Evolutionary conservation across 495 filamentous ascomycete genomes (phyloP).

Genomic region (Penicillium cosmopolitanum): DNA sequence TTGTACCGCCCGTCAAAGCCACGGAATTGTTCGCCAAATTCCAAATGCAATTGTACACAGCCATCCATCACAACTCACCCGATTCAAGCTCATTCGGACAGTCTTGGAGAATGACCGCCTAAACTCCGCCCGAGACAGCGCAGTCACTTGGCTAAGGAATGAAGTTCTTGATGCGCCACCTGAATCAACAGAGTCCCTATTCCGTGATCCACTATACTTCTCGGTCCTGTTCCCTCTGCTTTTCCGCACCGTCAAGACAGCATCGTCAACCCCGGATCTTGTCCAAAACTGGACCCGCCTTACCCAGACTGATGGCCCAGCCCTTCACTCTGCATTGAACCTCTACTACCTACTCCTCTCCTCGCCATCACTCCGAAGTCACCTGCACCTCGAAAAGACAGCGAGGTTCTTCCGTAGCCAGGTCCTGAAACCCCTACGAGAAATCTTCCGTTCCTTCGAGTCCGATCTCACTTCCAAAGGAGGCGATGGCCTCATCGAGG

Average conservation of each 20-base stretch:
- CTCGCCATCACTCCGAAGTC: conserved; percentile 31
- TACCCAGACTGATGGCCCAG: conserved; percentile 40
- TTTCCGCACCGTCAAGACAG: conserved; percentile 30
- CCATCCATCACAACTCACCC: conserved; percentile 69
- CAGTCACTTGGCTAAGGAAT: conserved; percentile 85
- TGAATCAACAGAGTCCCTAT: conserved; percentile 27
- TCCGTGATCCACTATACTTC: conserved; percentile 49
- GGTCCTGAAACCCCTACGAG: conserved; percentile 41
- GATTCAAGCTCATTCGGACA: conserved; percentile 77
- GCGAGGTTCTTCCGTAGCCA: conserved; percentile 41
- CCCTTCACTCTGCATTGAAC: conserved; percentile 47
- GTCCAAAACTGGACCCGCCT: conserved; percentile 42
- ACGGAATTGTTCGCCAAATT: conserved; percentile 73
- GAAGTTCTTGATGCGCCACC: conserved; percentile 64
- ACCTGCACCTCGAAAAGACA: conserved; percentile 44
- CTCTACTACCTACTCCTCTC: conserved; percentile 51
- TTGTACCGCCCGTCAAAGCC: conserved; percentile 68
- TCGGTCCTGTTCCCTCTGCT: conserved; percentile 53
- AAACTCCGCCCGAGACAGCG: conserved; percentile 76
- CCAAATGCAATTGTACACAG: conserved; percentile 73
- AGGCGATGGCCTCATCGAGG: conserved; percentile 44
- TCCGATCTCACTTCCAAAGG: conserved; percentile 40
- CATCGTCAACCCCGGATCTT: conserved; percentile 32
- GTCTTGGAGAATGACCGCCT: conserved; percentile 77
- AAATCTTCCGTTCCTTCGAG: conserved; percentile 39